Percentiles rank a stretch among this genome's conserved stretches.
Evolutionary conservation across 345 rosid species (phyloP).

Genomic region (Litchi chinensis): DNA sequence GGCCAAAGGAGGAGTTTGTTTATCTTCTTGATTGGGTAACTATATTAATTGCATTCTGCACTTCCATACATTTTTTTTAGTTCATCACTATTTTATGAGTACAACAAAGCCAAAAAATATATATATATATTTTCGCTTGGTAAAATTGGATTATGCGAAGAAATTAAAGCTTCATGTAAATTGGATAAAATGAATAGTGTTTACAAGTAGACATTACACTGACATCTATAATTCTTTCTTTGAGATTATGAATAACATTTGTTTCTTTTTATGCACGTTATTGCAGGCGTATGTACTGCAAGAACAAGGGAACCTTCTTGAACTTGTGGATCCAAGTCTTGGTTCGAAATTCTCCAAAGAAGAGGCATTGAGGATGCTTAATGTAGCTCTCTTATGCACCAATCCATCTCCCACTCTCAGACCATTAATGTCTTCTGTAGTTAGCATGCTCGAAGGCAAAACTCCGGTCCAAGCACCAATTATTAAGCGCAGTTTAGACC

Average conservation of each 20-base stretch:
- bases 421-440: constrained; percentile 88
- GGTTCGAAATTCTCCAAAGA: constrained; percentile 54
- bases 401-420: constrained; percentile 88
- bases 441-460: constrained; percentile 79
- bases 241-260: not conserved
- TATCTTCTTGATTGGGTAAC: constrained; percentile 45
- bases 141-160: too few species aligned
- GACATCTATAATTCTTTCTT: not conserved
- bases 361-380: constrained; percentile 72
- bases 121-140: too few species aligned
- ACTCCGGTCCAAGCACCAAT: constrained; percentile 67
- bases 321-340: constrained; percentile 77
- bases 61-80: not conserved
- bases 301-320: constrained; percentile 90
- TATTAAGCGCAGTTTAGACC: constrained; percentile 54
- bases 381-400: constrained; percentile 79
- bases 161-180: too few species aligned
- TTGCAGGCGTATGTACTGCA: constrained; percentile 81
- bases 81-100: not conserved
- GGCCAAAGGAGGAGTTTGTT: constrained; percentile 14
- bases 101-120: too few species aligned
- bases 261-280: not conserved
- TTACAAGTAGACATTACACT: not conserved
- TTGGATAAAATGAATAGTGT: too few species aligned
- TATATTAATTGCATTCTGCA: not conserved